Evolutionary conservation across 306 rosid species (phyloP).

Genomic region (Cucurbita moschata): DNA sequence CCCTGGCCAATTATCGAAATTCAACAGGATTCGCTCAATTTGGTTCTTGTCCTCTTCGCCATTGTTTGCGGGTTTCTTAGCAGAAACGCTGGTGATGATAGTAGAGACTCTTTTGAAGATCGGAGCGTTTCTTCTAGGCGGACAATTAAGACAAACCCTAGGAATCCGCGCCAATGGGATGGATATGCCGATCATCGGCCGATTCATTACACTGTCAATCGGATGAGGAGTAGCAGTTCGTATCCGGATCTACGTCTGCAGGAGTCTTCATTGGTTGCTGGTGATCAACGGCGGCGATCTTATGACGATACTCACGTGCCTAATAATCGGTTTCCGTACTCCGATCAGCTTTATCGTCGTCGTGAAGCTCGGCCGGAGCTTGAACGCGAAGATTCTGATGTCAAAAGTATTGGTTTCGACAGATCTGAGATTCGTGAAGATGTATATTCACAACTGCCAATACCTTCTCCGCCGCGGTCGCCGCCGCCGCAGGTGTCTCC

Average conservation of each 20-base stretch:
- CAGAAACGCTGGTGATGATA: constrained; percentile 15
- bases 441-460: background rate
- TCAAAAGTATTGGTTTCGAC: constrained; percentile 22
- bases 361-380: constrained; percentile 13
- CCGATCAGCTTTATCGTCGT: constrained; percentile 18
- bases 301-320: constrained; percentile 43
- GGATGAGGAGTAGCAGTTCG: constrained; percentile 63
- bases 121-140: constrained; percentile 2
- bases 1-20: too few species aligned
- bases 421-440: constrained; percentile 18
- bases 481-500: constrained; percentile 11
- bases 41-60: constrained; percentile 75
- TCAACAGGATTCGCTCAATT: constrained; percentile 68
- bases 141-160: constrained; percentile 19
- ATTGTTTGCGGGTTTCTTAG: constrained; percentile 68
- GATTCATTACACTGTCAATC: background rate
- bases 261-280: constrained; percentile 29
- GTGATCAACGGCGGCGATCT: constrained; percentile 51
- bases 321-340: constrained; percentile 13
- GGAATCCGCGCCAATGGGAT: constrained; percentile 34
- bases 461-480: constrained; percentile 4
- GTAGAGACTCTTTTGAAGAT: constrained; percentile 22
- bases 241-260: constrained; percentile 73
- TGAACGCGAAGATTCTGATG: constrained; percentile 7
- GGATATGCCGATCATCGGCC: constrained; percentile 33